phyloP scores from a whole-genome alignment of 2,329 filamentous ascomycete species.

The Neopestalotiopsis sp. region DNA sequence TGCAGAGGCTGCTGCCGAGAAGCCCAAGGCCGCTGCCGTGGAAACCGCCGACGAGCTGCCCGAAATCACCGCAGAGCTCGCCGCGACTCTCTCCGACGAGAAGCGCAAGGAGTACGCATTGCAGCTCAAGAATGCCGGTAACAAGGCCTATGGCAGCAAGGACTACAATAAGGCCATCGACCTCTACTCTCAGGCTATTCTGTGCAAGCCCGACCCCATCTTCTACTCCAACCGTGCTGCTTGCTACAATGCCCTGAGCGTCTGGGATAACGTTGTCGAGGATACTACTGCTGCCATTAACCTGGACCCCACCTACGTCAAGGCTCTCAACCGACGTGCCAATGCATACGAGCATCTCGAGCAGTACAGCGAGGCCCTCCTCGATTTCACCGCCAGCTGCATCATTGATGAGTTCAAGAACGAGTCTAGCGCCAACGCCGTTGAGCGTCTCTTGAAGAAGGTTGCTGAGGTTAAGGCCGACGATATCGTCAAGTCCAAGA shows the following conservation, averaged over 20 bases:
- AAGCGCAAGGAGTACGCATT: slow-evolving; percentile 86
- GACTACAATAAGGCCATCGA: slow-evolving; percentile 93
- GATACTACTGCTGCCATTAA: slow-evolving; percentile 94
- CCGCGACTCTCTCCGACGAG: slow-evolving; percentile 57
- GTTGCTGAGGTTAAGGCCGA: slow-evolving; percentile 95
- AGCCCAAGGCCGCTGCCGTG: slow-evolving; percentile 54
- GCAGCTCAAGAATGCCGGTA: slow-evolving; percentile 93
- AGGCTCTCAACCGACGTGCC: slow-evolving; percentile 94
- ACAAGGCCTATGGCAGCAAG: slow-evolving; percentile 94
- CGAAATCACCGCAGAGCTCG: slow-evolving; percentile 64
- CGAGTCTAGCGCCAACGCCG: slow-evolving; percentile 83
- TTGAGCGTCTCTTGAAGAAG: slow-evolving; percentile 94
- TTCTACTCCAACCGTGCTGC: slow-evolving; percentile 99
- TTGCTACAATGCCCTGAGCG: slow-evolving; percentile 90
- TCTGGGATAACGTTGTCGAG: slow-evolving; percentile 96
- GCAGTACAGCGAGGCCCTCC: slow-evolving; percentile 89
- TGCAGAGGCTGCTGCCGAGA: slow-evolving; percentile 32
- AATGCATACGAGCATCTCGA: slow-evolving; percentile 95
- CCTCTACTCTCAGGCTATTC: slow-evolving; percentile 92
- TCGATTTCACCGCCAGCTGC: slow-evolving; percentile 98
- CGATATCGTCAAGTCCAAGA: slow-evolving; percentile 82
- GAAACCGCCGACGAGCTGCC: slow-evolving; percentile 72
- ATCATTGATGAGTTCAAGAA: slow-evolving; percentile 98
- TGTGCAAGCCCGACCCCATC: slow-evolving; percentile 96
- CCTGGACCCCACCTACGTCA: slow-evolving; percentile 95